phyloP scores from a whole-genome alignment of 2,329 filamentous ascomycete genomes.

The Aspergillus udagawae region DNA sequence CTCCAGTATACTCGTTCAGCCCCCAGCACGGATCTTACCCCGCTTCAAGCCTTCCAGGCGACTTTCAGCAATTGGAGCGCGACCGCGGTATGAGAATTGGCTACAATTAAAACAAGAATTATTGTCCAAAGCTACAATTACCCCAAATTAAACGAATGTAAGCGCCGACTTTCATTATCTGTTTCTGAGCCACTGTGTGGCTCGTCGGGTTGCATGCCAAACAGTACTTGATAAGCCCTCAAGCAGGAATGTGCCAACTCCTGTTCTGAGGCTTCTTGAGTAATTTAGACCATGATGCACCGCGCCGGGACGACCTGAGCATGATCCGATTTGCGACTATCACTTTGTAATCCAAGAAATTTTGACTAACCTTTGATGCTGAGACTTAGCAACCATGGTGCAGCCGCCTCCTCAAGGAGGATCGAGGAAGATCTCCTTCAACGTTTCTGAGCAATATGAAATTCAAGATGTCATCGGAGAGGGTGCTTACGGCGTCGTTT shows the following conservation, averaged over 20 bases:
- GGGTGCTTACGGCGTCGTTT: constrained; percentile 96
- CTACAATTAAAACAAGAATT: background rate
- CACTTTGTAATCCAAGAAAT: background rate
- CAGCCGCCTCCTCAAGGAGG: constrained; percentile 50
- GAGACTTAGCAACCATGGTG: constrained; percentile 31
- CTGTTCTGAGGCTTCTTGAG: background rate
- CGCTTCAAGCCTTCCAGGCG: constrained; percentile 10
- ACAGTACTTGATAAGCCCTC: background rate
- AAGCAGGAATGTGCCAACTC: background rate
- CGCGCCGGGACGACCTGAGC: background rate
- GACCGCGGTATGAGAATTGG: constrained; percentile 3
- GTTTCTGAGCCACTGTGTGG: constrained; percentile 12
- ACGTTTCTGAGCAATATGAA: constrained; percentile 98
- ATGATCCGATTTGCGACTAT: background rate
- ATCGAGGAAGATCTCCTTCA: constrained; percentile 96
- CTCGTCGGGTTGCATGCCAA: constrained; percentile 4
- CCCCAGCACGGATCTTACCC: constrained; percentile 11
- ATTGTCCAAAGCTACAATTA: background rate
- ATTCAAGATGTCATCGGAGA: constrained; percentile 99
- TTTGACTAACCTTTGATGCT: constrained; percentile 9
- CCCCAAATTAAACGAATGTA: constrained; percentile 1
- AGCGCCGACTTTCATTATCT: constrained; percentile 3
- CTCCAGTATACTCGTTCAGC: background rate
- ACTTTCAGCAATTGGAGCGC: constrained; percentile 1
- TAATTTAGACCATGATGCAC: constrained; percentile 1